phyloP scores from a whole-genome alignment of 495 filamentous ascomycete species.

The Podospora appendiculata region DNA sequence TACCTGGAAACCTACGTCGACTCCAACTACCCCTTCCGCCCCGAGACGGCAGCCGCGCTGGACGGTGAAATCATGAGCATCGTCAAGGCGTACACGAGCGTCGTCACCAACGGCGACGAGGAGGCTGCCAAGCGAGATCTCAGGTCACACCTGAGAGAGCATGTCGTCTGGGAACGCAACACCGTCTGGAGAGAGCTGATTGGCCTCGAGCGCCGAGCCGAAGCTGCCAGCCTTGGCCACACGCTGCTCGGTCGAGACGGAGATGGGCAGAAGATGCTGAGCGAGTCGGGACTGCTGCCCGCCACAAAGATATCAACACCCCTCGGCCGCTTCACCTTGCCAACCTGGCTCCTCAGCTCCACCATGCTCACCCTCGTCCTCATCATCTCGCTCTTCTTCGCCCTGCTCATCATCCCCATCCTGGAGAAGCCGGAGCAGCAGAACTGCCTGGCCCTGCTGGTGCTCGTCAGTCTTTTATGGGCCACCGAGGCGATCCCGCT shows the following conservation, averaged over 20 bases:
- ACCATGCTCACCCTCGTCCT: slow-evolving; percentile 70
- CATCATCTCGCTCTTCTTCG: slow-evolving; percentile 64
- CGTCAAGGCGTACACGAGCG: slow-evolving; percentile 69
- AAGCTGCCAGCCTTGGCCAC: slow-evolving; percentile 86
- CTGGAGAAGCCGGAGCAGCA: slow-evolving; percentile 84
- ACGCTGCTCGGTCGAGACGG: slow-evolving; percentile 70
- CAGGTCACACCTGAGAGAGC: slow-evolving; percentile 84
- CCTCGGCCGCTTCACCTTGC: slow-evolving; percentile 65
- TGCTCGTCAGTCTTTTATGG: slow-evolving; percentile 93
- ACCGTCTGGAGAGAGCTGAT: slow-evolving; percentile 99
- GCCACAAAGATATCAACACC: slow-evolving; percentile 73
- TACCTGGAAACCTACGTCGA: slow-evolving; percentile 72
- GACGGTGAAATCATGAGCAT: slow-evolving; percentile 63
- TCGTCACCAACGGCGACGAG: slow-evolving; percentile 75
- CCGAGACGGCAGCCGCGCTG: slow-evolving; percentile 58
- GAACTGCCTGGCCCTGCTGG: slow-evolving; percentile 88
- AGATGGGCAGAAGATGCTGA: slow-evolving; percentile 59
- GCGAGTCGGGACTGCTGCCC: slow-evolving; percentile 33
- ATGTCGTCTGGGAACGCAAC: slow-evolving; percentile 98
- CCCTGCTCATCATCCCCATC: slow-evolving; percentile 64
- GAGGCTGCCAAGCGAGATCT: slow-evolving; percentile 72
- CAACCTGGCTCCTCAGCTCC: slow-evolving; percentile 73
- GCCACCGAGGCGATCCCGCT: slow-evolving; percentile 92
- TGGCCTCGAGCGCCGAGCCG: slow-evolving; percentile 90
- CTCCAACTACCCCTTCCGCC: slow-evolving; percentile 66